Conservation (phyloP, 176 grass and related monocot species). For the Bonia amplexicaulis region DNA sequence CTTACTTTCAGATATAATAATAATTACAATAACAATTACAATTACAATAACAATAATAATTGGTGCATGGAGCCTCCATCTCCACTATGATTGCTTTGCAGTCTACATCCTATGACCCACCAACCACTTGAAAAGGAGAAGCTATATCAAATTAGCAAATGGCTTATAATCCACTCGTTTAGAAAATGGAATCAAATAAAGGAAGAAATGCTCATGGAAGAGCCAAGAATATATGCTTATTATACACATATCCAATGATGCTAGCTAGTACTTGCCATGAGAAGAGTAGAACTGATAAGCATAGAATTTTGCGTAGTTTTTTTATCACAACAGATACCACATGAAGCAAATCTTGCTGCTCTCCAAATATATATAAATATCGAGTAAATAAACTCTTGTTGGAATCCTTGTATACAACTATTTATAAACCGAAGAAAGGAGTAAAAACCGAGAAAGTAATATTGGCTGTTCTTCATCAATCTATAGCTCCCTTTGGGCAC, state of each 20-base stretch:
- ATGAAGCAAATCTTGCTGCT: conserved; percentile 31
- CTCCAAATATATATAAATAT: conserved; percentile 4
- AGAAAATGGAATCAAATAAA: conserved; percentile 26
- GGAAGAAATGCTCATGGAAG: conserved; percentile 17
- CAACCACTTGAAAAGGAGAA: conserved; percentile 36
- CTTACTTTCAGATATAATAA: conserved; percentile 16
- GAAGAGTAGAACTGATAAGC: conserved; percentile 28
- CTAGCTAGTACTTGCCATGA: not conserved
- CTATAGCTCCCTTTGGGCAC: conserved; percentile 79
- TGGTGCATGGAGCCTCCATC: conserved; percentile 32
- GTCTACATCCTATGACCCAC: conserved; percentile 43
- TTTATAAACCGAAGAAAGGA: conserved; percentile 38
- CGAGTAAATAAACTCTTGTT: conserved; percentile 35
- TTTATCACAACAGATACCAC: not conserved
- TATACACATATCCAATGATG: not conserved
- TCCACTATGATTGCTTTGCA: conserved; percentile 45
- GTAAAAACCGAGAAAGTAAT: conserved; percentile 32
- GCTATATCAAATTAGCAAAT: conserved; percentile 25
- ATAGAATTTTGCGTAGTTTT: conserved; percentile 4
- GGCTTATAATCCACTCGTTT: conserved; percentile 30
- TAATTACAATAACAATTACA: not conserved
- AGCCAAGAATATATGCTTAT: conserved; percentile 35
- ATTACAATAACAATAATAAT: not conserved
- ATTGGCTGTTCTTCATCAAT: conserved; percentile 51
- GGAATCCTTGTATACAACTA: conserved; percentile 42